Conservation (phyloP, 306 rosid species). For the Hippophae gyantsensis region DNA sequence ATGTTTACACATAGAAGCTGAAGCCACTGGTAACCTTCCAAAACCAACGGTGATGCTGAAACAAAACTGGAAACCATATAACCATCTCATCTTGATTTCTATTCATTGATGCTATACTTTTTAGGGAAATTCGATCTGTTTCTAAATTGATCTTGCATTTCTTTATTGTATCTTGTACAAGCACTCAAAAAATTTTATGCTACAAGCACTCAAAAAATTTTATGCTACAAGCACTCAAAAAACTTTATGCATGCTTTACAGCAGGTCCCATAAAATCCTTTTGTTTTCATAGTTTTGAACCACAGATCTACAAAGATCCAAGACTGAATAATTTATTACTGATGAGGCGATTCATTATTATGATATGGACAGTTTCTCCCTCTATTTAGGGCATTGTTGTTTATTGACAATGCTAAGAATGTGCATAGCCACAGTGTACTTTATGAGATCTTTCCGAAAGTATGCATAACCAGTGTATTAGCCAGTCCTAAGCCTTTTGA, state of each 20-base stretch:
- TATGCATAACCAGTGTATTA: conserved; percentile 22
- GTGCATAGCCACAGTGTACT: too few species aligned
- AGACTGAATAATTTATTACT: conserved; percentile 13
- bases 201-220: conserved; percentile 22
- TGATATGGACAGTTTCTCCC: conserved; percentile 10
- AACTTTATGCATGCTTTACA: not conserved
- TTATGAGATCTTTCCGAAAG: conserved; percentile 33
- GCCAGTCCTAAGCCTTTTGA: conserved; percentile 57
- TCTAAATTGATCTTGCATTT: conserved; percentile 3
- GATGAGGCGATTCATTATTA: conserved; percentile 18
- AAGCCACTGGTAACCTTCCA: conserved; percentile 7
- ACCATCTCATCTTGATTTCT: conserved; percentile 10
- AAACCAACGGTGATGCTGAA: conserved; percentile 10
- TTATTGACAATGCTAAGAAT: conserved; percentile 11
- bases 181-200: conserved; percentile 17
- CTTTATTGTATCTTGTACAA: conserved; percentile 16
- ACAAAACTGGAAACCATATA: conserved; percentile 6
- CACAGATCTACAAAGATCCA: not conserved
- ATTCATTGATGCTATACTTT: not conserved
- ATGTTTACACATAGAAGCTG: conserved; percentile 7
- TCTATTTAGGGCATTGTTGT: not conserved
- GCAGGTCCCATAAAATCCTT: too few species aligned
- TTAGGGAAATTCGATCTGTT: not conserved
- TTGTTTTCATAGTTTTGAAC: too few species aligned
- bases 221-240: conserved; percentile 21